phyloP scores from a whole-genome alignment of 805 yeast species.

The Zygoascus ofunaensis region DNA sequence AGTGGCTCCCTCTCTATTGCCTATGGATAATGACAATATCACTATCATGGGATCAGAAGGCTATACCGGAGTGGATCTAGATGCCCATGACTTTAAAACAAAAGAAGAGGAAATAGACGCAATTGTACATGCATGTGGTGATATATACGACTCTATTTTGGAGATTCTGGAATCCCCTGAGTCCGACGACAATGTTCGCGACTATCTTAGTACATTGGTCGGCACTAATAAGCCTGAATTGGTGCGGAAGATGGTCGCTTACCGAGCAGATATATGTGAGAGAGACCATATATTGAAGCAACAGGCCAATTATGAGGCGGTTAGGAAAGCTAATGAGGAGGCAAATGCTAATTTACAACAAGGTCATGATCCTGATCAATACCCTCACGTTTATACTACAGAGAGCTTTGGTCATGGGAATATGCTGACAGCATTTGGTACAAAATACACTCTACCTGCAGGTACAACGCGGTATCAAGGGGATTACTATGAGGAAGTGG shows the following conservation, averaged over 20 bases:
- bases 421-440: slow-evolving; percentile 70
- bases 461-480: slow-evolving; percentile 50
- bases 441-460: slow-evolving; percentile 65
- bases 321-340: slow-evolving; percentile 18
- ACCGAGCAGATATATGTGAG: slow-evolving; percentile 11
- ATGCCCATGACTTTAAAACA: neutral
- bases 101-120: neutral
- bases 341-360: slow-evolving; percentile 3
- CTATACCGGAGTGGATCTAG: neutral
- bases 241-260: slow-evolving; percentile 53
- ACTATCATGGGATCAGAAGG: neutral
- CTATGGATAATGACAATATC: slow-evolving; percentile 7
- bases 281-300: slow-evolving; percentile 4
- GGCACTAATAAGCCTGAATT: slow-evolving; percentile 84
- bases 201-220: slow-evolving; percentile 62
- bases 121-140: slow-evolving; percentile 5
- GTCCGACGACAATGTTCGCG: slow-evolving; percentile 56
- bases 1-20: slow-evolving; percentile 1
- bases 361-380: slow-evolving; percentile 28
- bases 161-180: slow-evolving; percentile 15
- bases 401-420: slow-evolving; percentile 38
- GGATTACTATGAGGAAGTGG: slow-evolving; percentile 64
- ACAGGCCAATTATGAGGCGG: slow-evolving; percentile 10
- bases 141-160: slow-evolving; percentile 8
- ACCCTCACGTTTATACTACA: slow-evolving; percentile 81